Evolutionary conservation across 192 early-diverging fungal genomes (phyloP).

Genomic region (Backusella luteola): DNA sequence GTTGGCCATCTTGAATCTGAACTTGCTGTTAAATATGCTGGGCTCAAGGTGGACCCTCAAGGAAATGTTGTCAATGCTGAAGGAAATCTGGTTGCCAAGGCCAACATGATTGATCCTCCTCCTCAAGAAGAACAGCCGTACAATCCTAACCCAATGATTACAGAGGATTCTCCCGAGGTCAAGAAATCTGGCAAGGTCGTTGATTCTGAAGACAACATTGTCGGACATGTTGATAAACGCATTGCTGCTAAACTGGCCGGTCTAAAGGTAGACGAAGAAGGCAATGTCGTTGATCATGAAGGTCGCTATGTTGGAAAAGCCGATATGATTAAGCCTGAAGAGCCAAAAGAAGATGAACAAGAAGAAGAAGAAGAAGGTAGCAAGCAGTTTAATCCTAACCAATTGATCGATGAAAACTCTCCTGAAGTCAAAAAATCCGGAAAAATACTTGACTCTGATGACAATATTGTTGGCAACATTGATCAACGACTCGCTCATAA

Average conservation of each 20-base stretch:
- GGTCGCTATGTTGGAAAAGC: slow-evolving; percentile 5
- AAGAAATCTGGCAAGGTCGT: slow-evolving; percentile 17
- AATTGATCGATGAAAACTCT: slow-evolving; percentile 1
- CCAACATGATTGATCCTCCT: background rate
- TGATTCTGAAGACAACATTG: slow-evolving; percentile 15
- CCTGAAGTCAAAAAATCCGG: slow-evolving; percentile 19
- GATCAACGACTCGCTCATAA: background rate
- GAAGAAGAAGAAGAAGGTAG: background rate
- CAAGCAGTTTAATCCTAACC: background rate
- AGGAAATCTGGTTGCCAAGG: slow-evolving; percentile 13
- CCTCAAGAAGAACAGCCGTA: background rate
- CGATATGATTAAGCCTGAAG: background rate
- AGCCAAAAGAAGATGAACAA: background rate
- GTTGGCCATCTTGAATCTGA: slow-evolving; percentile 8
- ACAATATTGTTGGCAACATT: slow-evolving; percentile 12
- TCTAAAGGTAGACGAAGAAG: slow-evolving; percentile 12
- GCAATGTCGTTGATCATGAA: background rate
- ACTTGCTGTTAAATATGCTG: background rate
- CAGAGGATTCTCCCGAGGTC: background rate
- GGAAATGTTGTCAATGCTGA: slow-evolving; percentile 19
- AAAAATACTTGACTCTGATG: background rate
- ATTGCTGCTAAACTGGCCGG: slow-evolving; percentile 12
- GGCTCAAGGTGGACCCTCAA: slow-evolving; percentile 10
- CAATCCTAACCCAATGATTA: background rate
- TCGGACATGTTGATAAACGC: background rate